These are phyloP conservation scores for Pythium biforme DNA, from an alignment of 352 stramenopile species.

Conservation along the genomic window DNA sequence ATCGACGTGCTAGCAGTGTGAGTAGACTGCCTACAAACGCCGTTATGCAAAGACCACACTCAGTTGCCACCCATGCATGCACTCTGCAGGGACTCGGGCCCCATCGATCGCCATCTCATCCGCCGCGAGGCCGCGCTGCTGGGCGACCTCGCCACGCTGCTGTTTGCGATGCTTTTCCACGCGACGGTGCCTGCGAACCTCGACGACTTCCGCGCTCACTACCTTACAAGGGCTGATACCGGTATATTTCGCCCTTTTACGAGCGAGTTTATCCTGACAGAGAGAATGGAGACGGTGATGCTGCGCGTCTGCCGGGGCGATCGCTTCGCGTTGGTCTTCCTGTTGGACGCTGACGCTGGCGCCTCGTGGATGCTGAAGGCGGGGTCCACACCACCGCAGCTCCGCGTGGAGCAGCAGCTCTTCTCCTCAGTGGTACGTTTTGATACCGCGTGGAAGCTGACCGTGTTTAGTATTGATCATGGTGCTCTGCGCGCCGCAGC, in stretches of 20 bases:
- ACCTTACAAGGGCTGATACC: constrained; percentile 1
- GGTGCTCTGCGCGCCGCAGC: too few species aligned
- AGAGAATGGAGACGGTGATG: background rate
- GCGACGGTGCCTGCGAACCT: constrained; percentile 20
- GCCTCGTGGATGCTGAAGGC: background rate
- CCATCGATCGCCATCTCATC: background rate
- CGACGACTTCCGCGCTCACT: constrained; percentile 11
- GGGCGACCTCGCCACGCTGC: constrained; percentile 15
- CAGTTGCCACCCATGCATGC: background rate
- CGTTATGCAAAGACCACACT: background rate
- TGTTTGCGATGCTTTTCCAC: constrained; percentile 20
- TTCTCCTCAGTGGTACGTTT: constrained; percentile 11
- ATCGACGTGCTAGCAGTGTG: constrained; percentile 14
- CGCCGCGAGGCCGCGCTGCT: constrained; percentile 15
- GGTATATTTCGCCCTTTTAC: background rate
- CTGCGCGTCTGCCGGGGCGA: constrained; percentile 5
- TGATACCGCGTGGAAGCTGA: too few species aligned
- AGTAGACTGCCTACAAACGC: background rate
- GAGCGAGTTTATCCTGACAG: constrained; percentile 11
- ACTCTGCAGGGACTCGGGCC: background rate
- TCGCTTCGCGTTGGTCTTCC: constrained; percentile 7
- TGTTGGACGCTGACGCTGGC: background rate
- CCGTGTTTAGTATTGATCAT: too few species aligned
- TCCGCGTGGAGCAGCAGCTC: background rate
- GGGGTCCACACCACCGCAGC: background rate